Evolutionary conservation across 768 basidiomycete genomes (phyloP).

Genomic region (Naganishia vishniacii): DNA sequence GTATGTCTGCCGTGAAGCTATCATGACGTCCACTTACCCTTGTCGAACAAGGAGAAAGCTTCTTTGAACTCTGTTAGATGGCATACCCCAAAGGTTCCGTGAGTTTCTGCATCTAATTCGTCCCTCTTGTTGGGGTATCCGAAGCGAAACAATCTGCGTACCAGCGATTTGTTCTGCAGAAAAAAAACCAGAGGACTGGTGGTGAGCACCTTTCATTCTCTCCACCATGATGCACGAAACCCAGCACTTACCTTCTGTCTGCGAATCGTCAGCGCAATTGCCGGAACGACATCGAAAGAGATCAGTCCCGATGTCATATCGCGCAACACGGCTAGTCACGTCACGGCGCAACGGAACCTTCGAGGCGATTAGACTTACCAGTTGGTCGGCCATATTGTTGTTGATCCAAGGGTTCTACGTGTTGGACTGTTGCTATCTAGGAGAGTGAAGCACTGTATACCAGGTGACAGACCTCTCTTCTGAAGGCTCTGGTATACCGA

Average conservation of each 20-base stretch:
- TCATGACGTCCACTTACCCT: constrained; percentile 53
- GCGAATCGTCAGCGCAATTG: constrained; percentile 5
- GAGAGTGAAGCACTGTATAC: background rate
- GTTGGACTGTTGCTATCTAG: background rate
- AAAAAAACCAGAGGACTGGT: background rate
- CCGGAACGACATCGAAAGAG: background rate
- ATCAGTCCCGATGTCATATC: background rate
- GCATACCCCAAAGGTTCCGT: background rate
- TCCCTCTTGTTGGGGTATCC: background rate
- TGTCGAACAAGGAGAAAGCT: constrained; percentile 96
- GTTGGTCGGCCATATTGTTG: constrained; percentile 55
- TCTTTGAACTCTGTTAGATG: constrained; percentile 80
- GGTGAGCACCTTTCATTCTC: background rate
- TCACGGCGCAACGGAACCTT: background rate
- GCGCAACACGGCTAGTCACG: no score
- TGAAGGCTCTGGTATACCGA: no score
- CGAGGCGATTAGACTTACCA: constrained; percentile 49
- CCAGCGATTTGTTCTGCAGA: constrained; percentile 80
- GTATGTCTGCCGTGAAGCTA: no score
- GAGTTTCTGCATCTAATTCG: background rate
- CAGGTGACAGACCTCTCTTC: no score
- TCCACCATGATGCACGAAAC: background rate
- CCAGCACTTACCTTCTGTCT: constrained; percentile 48
- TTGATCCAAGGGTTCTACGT: background rate
- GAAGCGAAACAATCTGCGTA: constrained; percentile 39